Base-by-base conservation (phyloP, 257 asterid species). In the Solanum neorickii region DNA sequence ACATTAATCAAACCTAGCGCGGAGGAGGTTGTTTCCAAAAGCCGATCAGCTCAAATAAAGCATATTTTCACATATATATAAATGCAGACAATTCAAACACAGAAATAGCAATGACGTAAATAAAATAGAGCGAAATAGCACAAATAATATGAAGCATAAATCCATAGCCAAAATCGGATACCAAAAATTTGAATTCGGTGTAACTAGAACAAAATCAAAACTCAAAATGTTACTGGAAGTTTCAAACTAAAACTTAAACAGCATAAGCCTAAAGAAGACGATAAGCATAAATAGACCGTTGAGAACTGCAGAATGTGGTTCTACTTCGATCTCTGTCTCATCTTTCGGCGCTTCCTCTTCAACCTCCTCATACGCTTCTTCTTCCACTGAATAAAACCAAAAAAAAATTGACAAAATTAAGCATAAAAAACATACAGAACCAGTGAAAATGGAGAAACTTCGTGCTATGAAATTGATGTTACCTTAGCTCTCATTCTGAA, bases 281-380 rank as follows among this genome's bases (percentile, higher is more conserved):
- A 56, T 18, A 33, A 18, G 11, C n/a, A 69, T 69, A 29, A 21
- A 29, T 56, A 20, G 65, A 69, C 27, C 80, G 13, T 11, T 5
- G 47, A 35, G 80, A 73, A 35, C 31, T 73, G 65, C 39, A 0
- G 37, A 29, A 47, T 29, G 35, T 35, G 9, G 35, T 27, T 87
- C 91, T 91, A 92, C 92, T 92, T 92, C 14, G 94, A 92, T 91
- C 94, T 59, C 83, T 92, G 94, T 35, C 94, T 92, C 94, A 92
- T 92, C 94, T 92, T 92, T 92, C 94, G 88, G 69, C 94, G 93
- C 92, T 92, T 92, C 80, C 94, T 92, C 94, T 92, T 92, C 94
- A 91, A 89, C 75, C 94, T 92, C 91, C 93, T 92, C 94, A 92
- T 92, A 12, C 94, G 89, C 89, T 91, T 92, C 93, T 92, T 92